These are phyloP conservation scores for Pseudogymnoascus sp. DNA, from an alignment of 2,329 filamentous ascomycete genomes.

Conservation along the genomic window DNA sequence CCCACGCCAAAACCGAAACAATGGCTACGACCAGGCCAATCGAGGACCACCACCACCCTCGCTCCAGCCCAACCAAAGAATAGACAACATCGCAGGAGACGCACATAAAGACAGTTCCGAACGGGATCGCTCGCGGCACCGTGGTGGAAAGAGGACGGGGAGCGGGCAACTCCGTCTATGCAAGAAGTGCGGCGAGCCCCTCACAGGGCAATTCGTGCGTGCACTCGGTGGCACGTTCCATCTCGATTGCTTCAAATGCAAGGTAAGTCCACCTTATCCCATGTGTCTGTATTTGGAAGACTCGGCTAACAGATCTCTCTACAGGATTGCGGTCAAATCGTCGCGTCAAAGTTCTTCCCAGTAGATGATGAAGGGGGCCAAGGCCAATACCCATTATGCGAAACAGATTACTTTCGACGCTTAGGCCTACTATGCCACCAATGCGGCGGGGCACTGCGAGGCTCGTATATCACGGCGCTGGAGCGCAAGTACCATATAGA, in stretches of 20 bases:
- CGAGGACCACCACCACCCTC: conserved; percentile 18
- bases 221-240: conserved; percentile 92
- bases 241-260: conserved; percentile 94
- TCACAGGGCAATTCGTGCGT: conserved; percentile 93
- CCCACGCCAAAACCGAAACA: conserved; percentile 21
- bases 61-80: conserved; percentile 10
- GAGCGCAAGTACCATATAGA: conserved; percentile 99
- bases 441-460: conserved; percentile 84
- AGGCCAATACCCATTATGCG: conserved; percentile 88
- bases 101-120: conserved; percentile 28
- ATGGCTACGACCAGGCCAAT: conserved; percentile 22
- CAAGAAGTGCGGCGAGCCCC: conserved; percentile 78
- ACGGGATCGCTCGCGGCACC: conserved; percentile 47
- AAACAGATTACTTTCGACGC: conserved; percentile 93
- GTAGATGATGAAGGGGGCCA: conserved; percentile 82
- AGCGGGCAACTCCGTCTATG: conserved; percentile 58
- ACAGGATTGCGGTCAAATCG: conserved; percentile 92
- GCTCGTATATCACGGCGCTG: conserved; percentile 95
- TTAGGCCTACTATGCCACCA: conserved; percentile 85
- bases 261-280: conserved; percentile 44
- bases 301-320: conserved; percentile 16
- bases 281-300: conserved; percentile 10
- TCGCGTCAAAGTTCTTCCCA: conserved; percentile 98
- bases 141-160: conserved; percentile 41
- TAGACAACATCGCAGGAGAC: neutral